A percentile compares a stretch with the other conserved stretches of the same genome.
Conservation (phyloP, 2,329 filamentous ascomycete species). For the Colletotrichum musae region DNA sequence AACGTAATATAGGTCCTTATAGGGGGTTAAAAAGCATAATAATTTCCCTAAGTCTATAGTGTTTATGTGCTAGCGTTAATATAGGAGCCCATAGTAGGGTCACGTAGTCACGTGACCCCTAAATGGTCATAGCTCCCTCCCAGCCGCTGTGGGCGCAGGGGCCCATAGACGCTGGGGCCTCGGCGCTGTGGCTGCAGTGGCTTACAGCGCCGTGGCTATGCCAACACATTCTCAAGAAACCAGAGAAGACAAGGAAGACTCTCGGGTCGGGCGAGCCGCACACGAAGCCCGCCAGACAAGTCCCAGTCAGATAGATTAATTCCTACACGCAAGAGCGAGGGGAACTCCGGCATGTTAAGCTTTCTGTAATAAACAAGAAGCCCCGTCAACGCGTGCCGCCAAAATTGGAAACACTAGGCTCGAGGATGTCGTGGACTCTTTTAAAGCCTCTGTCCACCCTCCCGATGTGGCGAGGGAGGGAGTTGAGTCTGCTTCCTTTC, state of each 20-base stretch:
- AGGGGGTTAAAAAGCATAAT: too few relatives aligned
- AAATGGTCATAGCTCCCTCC: too few relatives aligned
- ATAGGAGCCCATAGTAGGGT: too few relatives aligned
- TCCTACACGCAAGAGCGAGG: conserved; percentile 1
- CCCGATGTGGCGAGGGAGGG: neutral
- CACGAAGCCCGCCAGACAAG: neutral
- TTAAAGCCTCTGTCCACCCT: conserved; percentile 4
- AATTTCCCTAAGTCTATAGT: too few relatives aligned
- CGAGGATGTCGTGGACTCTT: conserved; percentile 1
- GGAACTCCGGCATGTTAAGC: conserved; percentile 12
- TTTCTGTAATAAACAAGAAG: conserved; percentile 16
- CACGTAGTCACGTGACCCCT: too few relatives aligned
- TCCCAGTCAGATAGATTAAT: conserved; percentile 26
- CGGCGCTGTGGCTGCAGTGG: too few relatives aligned
- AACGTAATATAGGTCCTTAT: too few relatives aligned
- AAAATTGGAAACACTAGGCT: neutral
- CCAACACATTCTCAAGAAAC: too few relatives aligned
- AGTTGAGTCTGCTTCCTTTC: neutral
- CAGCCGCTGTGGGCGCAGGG: too few relatives aligned
- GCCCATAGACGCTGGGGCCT: too few relatives aligned
- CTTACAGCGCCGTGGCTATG: too few relatives aligned
- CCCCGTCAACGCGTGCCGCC: neutral
- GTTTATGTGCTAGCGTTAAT: too few relatives aligned
- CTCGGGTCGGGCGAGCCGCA: conserved; percentile 17
- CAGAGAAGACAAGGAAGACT: neutral